These are phyloP conservation scores for Plasmopara viticola DNA, from an alignment of 352 stramenopile species.

Conservation along the genomic window DNA sequence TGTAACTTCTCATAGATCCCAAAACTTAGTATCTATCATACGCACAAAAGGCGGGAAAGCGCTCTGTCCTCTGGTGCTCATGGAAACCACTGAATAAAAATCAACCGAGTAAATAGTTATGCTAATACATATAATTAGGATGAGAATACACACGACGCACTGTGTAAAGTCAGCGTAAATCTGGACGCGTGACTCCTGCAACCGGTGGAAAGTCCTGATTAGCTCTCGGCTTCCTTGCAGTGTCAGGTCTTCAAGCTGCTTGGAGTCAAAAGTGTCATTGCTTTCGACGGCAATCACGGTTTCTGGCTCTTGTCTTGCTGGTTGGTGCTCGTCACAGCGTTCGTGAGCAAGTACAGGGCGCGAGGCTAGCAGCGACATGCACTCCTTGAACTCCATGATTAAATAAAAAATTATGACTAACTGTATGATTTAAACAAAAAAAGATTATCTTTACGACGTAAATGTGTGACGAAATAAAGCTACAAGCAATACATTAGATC, in stretches of 20 bases:
- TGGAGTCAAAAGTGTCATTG: not conserved
- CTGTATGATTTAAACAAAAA: no score
- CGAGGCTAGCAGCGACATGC: constrained; percentile 54
- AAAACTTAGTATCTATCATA: not conserved
- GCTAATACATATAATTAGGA: no score
- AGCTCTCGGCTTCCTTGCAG: constrained; percentile 19
- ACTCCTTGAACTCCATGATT: constrained; percentile 64
- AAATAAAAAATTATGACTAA: not conserved
- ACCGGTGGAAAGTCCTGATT: constrained; percentile 34
- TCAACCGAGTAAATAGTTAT: not conserved
- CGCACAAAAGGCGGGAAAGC: constrained; percentile 63
- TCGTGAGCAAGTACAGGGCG: constrained; percentile 50
- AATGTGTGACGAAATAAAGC: no score
- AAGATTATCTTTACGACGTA: no score
- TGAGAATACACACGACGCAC: constrained; percentile 13
- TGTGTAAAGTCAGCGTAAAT: constrained; percentile 65
- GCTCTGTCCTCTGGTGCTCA: constrained; percentile 51
- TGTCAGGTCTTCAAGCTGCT: constrained; percentile 7
- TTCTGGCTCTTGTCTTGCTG: not conserved
- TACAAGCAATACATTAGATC: no score
- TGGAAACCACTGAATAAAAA: constrained; percentile 46
- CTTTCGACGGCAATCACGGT: not conserved
- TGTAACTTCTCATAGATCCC: not conserved
- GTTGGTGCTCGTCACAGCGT: constrained; percentile 43
- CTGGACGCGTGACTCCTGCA: constrained; percentile 60